phyloP scores from a whole-genome alignment of 2,329 filamentous ascomycete species.

The Pseudocercospora pini-densiflorae region DNA sequence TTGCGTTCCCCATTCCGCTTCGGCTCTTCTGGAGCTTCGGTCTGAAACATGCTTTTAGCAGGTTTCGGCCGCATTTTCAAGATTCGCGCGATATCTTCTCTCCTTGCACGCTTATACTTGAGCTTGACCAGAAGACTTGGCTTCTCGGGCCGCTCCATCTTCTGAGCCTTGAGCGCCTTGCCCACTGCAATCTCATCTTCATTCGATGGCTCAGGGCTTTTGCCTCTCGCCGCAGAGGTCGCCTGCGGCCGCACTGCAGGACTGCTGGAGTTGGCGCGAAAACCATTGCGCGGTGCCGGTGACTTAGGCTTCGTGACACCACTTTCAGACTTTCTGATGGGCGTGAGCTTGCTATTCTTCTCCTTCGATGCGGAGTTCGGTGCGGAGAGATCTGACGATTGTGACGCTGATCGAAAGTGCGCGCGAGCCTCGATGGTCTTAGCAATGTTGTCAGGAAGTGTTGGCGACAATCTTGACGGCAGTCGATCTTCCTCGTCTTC shows the following conservation, averaged over 20 bases:
- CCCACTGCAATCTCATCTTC: slow-evolving; percentile 30
- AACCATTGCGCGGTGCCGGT: slow-evolving; percentile 36
- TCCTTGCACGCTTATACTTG: slow-evolving; percentile 35
- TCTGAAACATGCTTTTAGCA: slow-evolving; percentile 22
- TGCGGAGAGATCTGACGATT: slow-evolving; percentile 25
- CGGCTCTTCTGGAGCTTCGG: slow-evolving; percentile 19
- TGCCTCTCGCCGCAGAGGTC: slow-evolving; percentile 16
- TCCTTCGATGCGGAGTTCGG: slow-evolving; percentile 27
- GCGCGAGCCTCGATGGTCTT: slow-evolving; percentile 52
- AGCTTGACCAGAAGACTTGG: slow-evolving; percentile 33
- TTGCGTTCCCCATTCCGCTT: slow-evolving; percentile 23
- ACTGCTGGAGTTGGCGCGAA: slow-evolving; percentile 36
- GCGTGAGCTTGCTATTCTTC: slow-evolving; percentile 29
- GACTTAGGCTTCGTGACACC: slow-evolving; percentile 33
- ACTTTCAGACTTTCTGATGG: slow-evolving; percentile 24
- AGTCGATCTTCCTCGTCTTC: slow-evolving; percentile 40
- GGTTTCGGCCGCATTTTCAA: slow-evolving; percentile 35
- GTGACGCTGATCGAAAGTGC: slow-evolving; percentile 30
- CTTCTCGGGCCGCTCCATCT: slow-evolving; percentile 14
- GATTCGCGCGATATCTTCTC: slow-evolving; percentile 35
- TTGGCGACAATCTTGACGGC: slow-evolving; percentile 62
- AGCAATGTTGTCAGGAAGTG: slow-evolving; percentile 60
- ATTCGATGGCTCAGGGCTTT: slow-evolving; percentile 24
- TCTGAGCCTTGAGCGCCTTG: slow-evolving; percentile 21
- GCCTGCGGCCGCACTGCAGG: slow-evolving; percentile 26